A percentile compares a stretch with the other conserved stretches of the same genome.
Evolutionary conservation across 768 basidiomycete species (phyloP).

Genomic region (Serendipita vermifera): DNA sequence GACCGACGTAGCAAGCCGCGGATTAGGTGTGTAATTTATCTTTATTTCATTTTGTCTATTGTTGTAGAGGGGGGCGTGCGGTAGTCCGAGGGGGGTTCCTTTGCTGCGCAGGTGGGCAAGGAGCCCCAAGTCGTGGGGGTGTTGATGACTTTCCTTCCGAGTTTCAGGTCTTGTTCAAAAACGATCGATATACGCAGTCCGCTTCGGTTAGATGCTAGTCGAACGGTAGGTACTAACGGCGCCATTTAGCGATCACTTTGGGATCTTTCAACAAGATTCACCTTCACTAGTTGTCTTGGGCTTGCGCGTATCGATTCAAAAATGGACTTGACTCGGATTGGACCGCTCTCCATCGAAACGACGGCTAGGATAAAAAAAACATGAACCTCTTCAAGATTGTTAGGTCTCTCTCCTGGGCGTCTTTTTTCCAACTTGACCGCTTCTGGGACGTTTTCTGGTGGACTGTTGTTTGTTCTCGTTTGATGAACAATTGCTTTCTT

Average conservation of each 20-base stretch:
- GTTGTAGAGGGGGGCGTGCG: background rate
- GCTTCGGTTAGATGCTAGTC: background rate
- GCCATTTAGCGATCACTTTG: background rate
- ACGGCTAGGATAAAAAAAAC: no score
- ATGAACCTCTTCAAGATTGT: no score
- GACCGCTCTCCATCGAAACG: no score
- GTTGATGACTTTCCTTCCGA: constrained; percentile 7
- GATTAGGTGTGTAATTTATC: constrained; percentile 63
- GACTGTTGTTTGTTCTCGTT: no score
- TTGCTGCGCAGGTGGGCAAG: no score
- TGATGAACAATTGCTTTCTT: no score
- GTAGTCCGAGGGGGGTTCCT: no score
- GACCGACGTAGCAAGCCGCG: constrained; percentile 98
- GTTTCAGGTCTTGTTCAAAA: constrained; percentile 6
- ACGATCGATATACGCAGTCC: background rate
- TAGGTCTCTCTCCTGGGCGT: no score
- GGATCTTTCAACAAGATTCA: no score
- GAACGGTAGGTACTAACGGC: background rate
- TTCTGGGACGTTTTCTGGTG: no score
- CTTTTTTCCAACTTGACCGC: no score
- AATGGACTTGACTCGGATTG: background rate
- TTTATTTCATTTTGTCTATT: background rate
- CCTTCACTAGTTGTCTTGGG: constrained; percentile 1
- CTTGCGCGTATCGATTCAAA: constrained; percentile 9
- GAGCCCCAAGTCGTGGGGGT: background rate